phyloP scores from a whole-genome alignment of 371 early-diverging fungal genomes.

The Coemansia linderi region DNA sequence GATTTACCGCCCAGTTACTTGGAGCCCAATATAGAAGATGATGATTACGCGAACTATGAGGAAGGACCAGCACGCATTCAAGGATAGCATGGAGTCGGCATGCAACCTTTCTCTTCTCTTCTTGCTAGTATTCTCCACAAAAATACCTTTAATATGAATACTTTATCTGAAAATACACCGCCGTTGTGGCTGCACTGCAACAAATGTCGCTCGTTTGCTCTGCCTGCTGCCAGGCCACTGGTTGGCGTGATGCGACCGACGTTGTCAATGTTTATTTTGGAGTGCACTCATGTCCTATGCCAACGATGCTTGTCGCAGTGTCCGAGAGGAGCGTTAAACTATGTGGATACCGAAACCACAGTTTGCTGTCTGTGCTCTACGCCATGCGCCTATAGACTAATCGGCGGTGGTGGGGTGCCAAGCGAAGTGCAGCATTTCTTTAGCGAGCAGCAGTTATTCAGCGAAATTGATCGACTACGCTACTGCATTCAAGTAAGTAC shows the following conservation, averaged over 20 bases:
- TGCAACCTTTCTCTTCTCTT: neutral
- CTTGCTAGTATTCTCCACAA: neutral
- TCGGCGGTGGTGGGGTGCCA: slow-evolving; percentile 16
- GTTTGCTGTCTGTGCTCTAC: slow-evolving; percentile 36
- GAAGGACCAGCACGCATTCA: too few species aligned
- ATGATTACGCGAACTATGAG: neutral
- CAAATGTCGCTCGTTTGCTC: slow-evolving; percentile 26
- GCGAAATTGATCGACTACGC: slow-evolving; percentile 40
- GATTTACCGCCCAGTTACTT: neutral
- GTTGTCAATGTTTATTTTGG: slow-evolving; percentile 18
- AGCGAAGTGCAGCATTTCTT: slow-evolving; percentile 32
- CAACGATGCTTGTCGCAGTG: slow-evolving; percentile 12
- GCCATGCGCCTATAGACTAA: slow-evolving; percentile 27
- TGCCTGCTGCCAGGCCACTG: neutral
- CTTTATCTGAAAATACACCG: slow-evolving; percentile 11
- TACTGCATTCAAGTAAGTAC: slow-evolving; percentile 32
- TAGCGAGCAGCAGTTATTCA: slow-evolving; percentile 14
- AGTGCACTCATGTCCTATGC: slow-evolving; percentile 45
- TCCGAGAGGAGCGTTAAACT: neutral
- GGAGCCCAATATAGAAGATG: neutral
- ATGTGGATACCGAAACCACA: neutral
- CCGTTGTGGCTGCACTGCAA: slow-evolving; percentile 47
- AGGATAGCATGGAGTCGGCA: too few species aligned
- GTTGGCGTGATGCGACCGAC: neutral
- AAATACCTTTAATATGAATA: neutral